A percentile compares a stretch with the other conserved stretches of the same genome.
Conservation (phyloP, 83 land plant genomes). For the Picea engelmannii region DNA sequence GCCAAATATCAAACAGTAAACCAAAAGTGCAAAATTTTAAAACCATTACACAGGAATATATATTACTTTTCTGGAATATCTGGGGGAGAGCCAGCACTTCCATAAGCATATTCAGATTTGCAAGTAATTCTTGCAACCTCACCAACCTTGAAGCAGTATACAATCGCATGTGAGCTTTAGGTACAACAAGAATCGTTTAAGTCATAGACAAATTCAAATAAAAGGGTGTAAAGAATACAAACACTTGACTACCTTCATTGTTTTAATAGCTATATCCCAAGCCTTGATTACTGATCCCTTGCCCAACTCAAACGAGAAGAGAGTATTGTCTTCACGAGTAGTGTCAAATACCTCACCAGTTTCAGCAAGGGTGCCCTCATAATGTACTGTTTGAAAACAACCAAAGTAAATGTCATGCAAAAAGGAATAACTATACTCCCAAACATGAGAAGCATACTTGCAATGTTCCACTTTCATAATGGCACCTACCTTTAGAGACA, state of each 20-base stretch:
- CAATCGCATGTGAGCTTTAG: background rate
- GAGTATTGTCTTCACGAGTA: constrained; percentile 83
- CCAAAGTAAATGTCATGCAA: constrained; percentile 5
- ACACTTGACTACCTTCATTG: constrained; percentile 72
- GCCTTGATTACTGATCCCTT: constrained; percentile 84
- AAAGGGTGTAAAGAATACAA: background rate
- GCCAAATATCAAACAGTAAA: background rate
- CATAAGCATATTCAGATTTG: constrained; percentile 94
- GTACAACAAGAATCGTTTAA: constrained; percentile 2
- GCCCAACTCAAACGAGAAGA: constrained; percentile 90
- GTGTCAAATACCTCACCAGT: constrained; percentile 89
- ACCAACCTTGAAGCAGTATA: constrained; percentile 61
- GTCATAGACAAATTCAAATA: background rate
- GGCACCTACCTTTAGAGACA: background rate
- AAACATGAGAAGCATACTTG: background rate
- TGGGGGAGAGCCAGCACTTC: constrained; percentile 85
- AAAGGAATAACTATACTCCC: background rate
- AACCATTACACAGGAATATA: background rate
- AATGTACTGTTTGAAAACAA: constrained; percentile 61
- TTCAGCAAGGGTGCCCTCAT: constrained; percentile 89
- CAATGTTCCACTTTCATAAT: background rate
- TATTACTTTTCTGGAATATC: constrained; percentile 86
- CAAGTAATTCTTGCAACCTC: constrained; percentile 87
- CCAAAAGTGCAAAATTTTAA: background rate
- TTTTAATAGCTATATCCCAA: constrained; percentile 88